Conservation (phyloP, 371 early-diverging fungal genomes). For the Neoconidiobolus thromboides region DNA sequence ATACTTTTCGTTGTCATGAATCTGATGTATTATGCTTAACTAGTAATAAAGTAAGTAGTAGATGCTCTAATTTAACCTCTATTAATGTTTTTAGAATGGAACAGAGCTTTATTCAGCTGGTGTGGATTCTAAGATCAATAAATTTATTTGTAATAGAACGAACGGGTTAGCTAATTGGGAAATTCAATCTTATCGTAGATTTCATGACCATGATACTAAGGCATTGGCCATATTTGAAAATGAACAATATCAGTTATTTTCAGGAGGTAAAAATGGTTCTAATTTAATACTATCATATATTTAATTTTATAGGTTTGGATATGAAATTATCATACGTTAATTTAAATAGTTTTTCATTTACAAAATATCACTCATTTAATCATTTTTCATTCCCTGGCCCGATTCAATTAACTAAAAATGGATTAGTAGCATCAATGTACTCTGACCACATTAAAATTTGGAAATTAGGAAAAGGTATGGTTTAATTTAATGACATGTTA, state of each 20-base stretch:
- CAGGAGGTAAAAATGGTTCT: no score
- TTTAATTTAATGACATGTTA: no score
- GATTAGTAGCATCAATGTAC: slow-evolving; percentile 2
- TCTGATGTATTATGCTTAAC: slow-evolving; percentile 81
- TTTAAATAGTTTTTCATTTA: not conserved
- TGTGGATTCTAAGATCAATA: slow-evolving; percentile 72
- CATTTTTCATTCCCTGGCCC: not conserved
- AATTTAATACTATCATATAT: no score
- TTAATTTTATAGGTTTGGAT: not conserved
- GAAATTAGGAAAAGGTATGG: slow-evolving; percentile 13
- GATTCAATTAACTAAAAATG: not conserved
- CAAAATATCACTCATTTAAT: not conserved
- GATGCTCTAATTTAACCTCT: not conserved
- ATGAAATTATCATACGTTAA: not conserved
- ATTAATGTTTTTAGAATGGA: slow-evolving; percentile 20
- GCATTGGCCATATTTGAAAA: slow-evolving; percentile 11
- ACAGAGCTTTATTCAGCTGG: slow-evolving; percentile 63
- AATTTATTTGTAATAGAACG: slow-evolving; percentile 19
- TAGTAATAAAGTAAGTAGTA: slow-evolving; percentile 18
- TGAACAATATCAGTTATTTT: not conserved
- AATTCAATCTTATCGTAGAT: slow-evolving; percentile 12
- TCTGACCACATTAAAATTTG: not conserved
- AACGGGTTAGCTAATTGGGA: not conserved
- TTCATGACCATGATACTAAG: slow-evolving; percentile 13
- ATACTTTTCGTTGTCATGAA: slow-evolving; percentile 48